Percentiles rank a stretch among this genome's conserved stretches.
These are phyloP conservation scores for Phytophthora uliginosa DNA, from an alignment of 352 stramenopile species.

Conservation along the genomic window DNA sequence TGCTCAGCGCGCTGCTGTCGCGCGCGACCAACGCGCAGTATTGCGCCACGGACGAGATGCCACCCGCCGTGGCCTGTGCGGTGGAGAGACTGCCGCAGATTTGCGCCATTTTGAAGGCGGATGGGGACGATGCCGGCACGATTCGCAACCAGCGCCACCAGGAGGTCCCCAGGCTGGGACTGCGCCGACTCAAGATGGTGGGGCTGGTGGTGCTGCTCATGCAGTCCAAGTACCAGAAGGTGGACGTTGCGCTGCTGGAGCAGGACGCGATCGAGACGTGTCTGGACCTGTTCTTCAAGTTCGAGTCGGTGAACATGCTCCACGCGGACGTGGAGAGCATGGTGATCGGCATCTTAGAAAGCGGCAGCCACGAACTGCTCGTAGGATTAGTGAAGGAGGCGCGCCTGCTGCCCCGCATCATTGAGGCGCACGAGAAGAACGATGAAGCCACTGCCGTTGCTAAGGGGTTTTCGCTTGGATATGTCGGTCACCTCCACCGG, in stretches of 20 bases:
- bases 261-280: constrained; percentile 81
- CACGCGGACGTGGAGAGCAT: constrained; percentile 90
- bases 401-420: constrained; percentile 72
- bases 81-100: constrained; percentile 75
- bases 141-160: constrained; percentile 83
- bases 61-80: constrained; percentile 59
- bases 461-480: constrained; percentile 83
- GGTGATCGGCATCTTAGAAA: constrained; percentile 87
- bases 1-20: constrained; percentile 81
- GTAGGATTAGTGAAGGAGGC: constrained; percentile 83
- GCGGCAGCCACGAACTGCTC: constrained; percentile 77
- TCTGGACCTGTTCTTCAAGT: constrained; percentile 90
- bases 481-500: constrained; percentile 83
- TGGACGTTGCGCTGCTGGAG: constrained; percentile 74
- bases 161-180: constrained; percentile 73
- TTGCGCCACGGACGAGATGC: constrained; percentile 69
- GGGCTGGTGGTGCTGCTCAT: constrained; percentile 82
- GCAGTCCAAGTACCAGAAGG: constrained; percentile 87
- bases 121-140: constrained; percentile 71
- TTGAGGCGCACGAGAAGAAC: constrained; percentile 86
- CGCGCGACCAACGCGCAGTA: constrained; percentile 86
- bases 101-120: constrained; percentile 66
- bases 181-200: constrained; percentile 87
- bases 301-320: constrained; percentile 91
- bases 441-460: constrained; percentile 63